Percentiles rank a stretch among this genome's conserved stretches.
These are phyloP conservation scores for Wickerhamiella occidentalis DNA, from an alignment of 805 yeast genomes.

Conservation along the genomic window DNA sequence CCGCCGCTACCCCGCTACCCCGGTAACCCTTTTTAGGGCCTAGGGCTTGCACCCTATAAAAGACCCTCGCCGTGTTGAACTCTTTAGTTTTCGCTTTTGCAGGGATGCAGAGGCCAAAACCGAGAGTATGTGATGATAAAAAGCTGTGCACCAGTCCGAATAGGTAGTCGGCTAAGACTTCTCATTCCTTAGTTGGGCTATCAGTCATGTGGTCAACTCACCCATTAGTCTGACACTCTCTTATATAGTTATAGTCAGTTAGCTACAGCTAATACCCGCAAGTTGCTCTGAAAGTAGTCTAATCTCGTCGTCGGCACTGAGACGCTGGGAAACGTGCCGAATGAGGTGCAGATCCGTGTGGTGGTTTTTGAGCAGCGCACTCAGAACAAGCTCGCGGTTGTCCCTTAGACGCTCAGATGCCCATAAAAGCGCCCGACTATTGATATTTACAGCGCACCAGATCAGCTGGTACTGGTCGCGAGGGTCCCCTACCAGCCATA, in stretches of 20 bases:
- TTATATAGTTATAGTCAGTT: neutral
- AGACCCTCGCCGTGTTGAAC: neutral
- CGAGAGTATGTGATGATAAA: slow-evolving; percentile 11
- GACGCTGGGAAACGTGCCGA: neutral
- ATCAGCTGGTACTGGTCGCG: slow-evolving; percentile 1
- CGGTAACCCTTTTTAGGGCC: slow-evolving; percentile 4
- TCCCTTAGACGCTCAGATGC: slow-evolving; percentile 3
- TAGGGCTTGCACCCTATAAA: slow-evolving; percentile 3
- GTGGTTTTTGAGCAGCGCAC: neutral
- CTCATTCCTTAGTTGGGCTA: slow-evolving; percentile 11
- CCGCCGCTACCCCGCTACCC: neutral
- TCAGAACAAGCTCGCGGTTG: neutral
- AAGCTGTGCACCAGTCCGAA: slow-evolving; percentile 12
- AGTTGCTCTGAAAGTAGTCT: neutral
- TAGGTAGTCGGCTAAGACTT: slow-evolving; percentile 9
- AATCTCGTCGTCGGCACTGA: neutral
- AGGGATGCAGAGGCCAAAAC: slow-evolving; percentile 9
- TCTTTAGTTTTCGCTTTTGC: slow-evolving; percentile 6
- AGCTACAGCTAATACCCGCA: neutral
- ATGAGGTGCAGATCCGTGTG: neutral
- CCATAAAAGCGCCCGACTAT: neutral
- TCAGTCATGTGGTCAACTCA: slow-evolving; percentile 12
- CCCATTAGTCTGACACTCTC: slow-evolving; percentile 12
- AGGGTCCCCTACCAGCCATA: neutral
- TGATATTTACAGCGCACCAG: slow-evolving; percentile 2